phyloP scores from a whole-genome alignment of 176 grass and related monocot species.

The bread wheat (Triticum aestivum) region DNA sequence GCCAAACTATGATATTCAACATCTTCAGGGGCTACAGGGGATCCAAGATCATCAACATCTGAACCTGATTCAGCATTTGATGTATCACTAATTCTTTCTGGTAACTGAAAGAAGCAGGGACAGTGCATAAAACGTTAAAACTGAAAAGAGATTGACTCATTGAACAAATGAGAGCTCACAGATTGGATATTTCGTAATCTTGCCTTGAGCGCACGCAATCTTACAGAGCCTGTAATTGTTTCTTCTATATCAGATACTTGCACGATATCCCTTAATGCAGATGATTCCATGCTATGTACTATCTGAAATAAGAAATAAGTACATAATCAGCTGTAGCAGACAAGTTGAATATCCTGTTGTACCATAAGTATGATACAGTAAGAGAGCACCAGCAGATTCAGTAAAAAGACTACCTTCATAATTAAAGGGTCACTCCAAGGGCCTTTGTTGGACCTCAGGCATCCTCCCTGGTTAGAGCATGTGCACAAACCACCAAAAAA shows the following conservation, averaged over 20 bases:
- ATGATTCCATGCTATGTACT: constrained; percentile 69
- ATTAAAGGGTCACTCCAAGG: constrained; percentile 93
- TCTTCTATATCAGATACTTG: constrained; percentile 78
- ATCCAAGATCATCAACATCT: constrained; percentile 76
- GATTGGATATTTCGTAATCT: constrained; percentile 31
- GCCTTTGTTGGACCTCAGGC: constrained; percentile 89
- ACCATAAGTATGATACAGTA: constrained; percentile 14
- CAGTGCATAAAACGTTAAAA: constrained; percentile 35
- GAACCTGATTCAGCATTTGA: constrained; percentile 91
- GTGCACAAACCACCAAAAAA: constrained; percentile 81
- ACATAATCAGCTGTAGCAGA: constrained; percentile 20
- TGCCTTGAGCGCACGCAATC: constrained; percentile 79
- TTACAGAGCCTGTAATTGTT: constrained; percentile 52
- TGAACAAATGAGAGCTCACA: constrained; percentile 25
- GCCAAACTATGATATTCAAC: constrained; percentile 77
- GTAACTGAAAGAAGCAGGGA: constrained; percentile 52
- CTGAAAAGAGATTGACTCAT: constrained; percentile 1
- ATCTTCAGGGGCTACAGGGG: constrained; percentile 54
- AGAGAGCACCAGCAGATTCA: background rate
- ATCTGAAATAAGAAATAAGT: constrained; percentile 53
- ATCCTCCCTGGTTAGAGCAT: constrained; percentile 76
- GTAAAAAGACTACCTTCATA: constrained; percentile 64
- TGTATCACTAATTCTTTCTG: constrained; percentile 71
- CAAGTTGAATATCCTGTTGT: background rate
- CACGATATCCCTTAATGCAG: constrained; percentile 48